A percentile compares a stretch with the other conserved stretches of the same genome.
These are phyloP conservation scores for Podila verticillata DNA, from an alignment of 192 early-diverging fungal species.

Conservation along the genomic window DNA sequence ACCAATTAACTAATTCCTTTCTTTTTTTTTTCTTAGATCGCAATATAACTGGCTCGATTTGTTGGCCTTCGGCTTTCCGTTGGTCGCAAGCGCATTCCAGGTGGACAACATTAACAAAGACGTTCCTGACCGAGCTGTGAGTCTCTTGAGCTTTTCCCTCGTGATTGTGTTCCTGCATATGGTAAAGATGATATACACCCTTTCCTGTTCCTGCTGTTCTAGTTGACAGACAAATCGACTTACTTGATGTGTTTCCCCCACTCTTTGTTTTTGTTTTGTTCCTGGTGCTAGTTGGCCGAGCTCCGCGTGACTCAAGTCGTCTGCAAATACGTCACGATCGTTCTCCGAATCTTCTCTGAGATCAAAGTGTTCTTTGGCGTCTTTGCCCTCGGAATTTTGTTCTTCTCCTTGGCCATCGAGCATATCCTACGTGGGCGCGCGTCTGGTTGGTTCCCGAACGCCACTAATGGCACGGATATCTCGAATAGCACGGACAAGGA, in stretches of 20 bases:
- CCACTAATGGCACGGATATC: too few species aligned
- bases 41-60: not conserved
- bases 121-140: not conserved
- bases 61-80: not conserved
- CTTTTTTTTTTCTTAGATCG: too few species aligned
- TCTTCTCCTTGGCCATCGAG: constrained; percentile 8
- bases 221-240: too few species aligned
- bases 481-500: too few species aligned
- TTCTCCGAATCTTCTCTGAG: not conserved
- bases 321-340: not conserved
- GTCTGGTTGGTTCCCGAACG: not conserved
- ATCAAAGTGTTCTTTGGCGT: not conserved
- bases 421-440: constrained; percentile 1
- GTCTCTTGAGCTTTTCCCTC: not conserved
- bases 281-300: too few species aligned
- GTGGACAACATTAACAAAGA: not conserved
- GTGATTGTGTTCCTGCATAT: not conserved
- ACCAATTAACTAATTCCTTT: too few species aligned
- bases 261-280: too few species aligned
- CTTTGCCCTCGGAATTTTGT: constrained; percentile 9
- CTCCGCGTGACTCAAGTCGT: not conserved
- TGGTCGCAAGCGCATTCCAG: not conserved
- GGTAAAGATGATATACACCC: not conserved
- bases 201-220: too few species aligned
- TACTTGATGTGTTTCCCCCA: too few species aligned